A percentile compares a stretch with the other conserved stretches of the same genome.
These are phyloP conservation scores for Tilletia indica DNA, from an alignment of 1,284 basidiomycete genomes.

Conservation along the genomic window DNA sequence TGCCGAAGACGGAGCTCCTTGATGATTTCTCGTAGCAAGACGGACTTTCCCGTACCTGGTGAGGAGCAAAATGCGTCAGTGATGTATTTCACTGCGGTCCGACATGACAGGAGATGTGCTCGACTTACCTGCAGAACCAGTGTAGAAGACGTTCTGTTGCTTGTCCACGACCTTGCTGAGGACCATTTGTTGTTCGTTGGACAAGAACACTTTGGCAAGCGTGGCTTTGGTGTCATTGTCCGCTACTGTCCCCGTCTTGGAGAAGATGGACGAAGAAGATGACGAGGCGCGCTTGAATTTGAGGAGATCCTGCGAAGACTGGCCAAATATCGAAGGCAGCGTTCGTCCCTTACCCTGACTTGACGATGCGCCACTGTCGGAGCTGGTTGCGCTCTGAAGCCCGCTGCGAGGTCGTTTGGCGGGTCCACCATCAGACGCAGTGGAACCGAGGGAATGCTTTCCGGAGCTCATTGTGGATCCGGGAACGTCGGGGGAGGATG, in stretches of 20 bases:
- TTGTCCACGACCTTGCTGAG: slow-evolving; percentile 47
- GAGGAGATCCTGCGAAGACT: slow-evolving; percentile 5
- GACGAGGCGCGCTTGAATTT: background rate
- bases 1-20: slow-evolving; percentile 63
- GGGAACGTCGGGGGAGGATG: slow-evolving; percentile 4
- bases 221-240: background rate
- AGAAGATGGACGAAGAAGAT: background rate
- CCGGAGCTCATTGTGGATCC: background rate
- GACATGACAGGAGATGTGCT: background rate
- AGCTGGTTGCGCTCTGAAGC: background rate
- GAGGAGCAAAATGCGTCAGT: background rate
- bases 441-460: background rate
- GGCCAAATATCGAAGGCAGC: slow-evolving; percentile 8
- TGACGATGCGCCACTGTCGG: background rate
- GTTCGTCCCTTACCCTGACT: background rate
- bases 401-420: background rate
- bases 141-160: slow-evolving; percentile 82
- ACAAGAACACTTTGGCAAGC: slow-evolving; percentile 30
- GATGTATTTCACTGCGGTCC: background rate
- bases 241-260: slow-evolving; percentile 1
- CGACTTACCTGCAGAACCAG: slow-evolving; percentile 68
- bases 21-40: slow-evolving; percentile 87
- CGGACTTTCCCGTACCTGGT: slow-evolving; percentile 88
- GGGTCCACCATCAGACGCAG: background rate
- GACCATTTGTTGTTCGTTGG: slow-evolving; percentile 48